These are phyloP conservation scores for Penicillium sp. DNA, from an alignment of 2,329 filamentous ascomycete species.

Conservation along the genomic window DNA sequence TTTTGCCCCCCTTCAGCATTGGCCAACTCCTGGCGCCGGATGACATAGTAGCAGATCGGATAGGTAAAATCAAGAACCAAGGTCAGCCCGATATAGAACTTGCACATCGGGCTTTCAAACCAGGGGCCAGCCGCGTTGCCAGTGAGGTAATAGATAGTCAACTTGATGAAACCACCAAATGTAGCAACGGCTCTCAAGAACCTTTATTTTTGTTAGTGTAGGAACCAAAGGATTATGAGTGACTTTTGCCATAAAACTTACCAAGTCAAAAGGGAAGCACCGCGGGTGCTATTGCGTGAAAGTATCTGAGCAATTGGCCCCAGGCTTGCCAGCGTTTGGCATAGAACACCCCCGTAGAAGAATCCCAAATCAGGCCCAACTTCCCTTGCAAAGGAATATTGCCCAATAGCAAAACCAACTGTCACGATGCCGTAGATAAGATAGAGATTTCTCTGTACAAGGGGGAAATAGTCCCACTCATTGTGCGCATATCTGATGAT, in stretches of 20 bases:
- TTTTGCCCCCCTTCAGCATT: not conserved
- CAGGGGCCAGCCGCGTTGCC: not conserved
- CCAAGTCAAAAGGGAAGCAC: constrained; percentile 3
- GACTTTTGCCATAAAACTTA: not conserved
- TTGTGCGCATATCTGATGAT: not conserved
- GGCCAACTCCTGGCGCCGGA: not conserved
- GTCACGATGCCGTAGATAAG: not conserved
- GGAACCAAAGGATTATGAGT: not conserved
- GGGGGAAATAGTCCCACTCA: constrained; percentile 4
- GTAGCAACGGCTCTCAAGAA: not conserved
- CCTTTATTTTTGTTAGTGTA: not conserved
- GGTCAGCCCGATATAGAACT: not conserved
- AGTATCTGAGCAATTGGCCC: constrained; percentile 7
- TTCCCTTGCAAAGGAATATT: not conserved
- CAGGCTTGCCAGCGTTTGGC: constrained; percentile 2
- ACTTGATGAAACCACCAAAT: not conserved
- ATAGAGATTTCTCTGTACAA: constrained; percentile 5
- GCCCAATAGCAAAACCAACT: not conserved
- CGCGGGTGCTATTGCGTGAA: constrained; percentile 4
- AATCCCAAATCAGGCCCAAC: constrained; percentile 1
- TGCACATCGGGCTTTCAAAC: constrained; percentile 1
- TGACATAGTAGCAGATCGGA: not conserved
- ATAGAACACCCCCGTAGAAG: constrained; percentile 4
- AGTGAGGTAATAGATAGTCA: not conserved
- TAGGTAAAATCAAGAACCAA: not conserved